phyloP scores from a whole-genome alignment of 177 flowering plant species.

The Vitis hybrid region DNA sequence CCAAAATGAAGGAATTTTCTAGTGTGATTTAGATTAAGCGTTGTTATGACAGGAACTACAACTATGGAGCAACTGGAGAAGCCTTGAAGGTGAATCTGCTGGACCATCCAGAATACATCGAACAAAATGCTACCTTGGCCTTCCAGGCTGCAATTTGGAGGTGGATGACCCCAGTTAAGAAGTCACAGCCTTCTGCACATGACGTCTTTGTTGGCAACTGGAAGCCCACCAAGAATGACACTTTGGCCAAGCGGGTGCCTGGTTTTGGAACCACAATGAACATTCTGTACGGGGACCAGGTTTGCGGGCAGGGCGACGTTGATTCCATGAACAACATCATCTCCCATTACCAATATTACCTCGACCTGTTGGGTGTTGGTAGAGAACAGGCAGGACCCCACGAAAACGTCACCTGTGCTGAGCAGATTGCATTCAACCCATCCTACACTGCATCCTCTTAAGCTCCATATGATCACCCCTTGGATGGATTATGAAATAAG shows the following conservation, averaged over 20 bases:
- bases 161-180: conserved; percentile 71
- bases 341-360: conserved; percentile 38
- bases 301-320: conserved; percentile 36
- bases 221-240: conserved; percentile 71
- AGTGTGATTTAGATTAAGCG: neutral
- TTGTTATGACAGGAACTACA: conserved; percentile 64
- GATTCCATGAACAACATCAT: conserved; percentile 40
- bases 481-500: too few relatives aligned
- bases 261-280: conserved; percentile 96
- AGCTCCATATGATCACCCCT: neutral
- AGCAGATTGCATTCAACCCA: conserved; percentile 72
- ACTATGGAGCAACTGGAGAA: conserved; percentile 68
- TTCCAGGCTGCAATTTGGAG: conserved; percentile 50
- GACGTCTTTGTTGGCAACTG: conserved; percentile 40
- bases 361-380: conserved; percentile 40
- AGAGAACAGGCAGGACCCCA: conserved; percentile 37
- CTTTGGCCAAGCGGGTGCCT: conserved; percentile 61
- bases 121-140: conserved; percentile 86
- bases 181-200: conserved; percentile 67
- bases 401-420: conserved; percentile 37
- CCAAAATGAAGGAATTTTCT: too few relatives aligned
- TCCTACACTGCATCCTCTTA: conserved; percentile 31
- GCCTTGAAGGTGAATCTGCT: conserved; percentile 63
- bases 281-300: conserved; percentile 67
- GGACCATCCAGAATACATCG: conserved; percentile 77